Evolutionary conservation across 257 asterid genomes (phyloP), one percentile per base, ranked within the genome.

Genomic region (Striga asiatica): DNA sequence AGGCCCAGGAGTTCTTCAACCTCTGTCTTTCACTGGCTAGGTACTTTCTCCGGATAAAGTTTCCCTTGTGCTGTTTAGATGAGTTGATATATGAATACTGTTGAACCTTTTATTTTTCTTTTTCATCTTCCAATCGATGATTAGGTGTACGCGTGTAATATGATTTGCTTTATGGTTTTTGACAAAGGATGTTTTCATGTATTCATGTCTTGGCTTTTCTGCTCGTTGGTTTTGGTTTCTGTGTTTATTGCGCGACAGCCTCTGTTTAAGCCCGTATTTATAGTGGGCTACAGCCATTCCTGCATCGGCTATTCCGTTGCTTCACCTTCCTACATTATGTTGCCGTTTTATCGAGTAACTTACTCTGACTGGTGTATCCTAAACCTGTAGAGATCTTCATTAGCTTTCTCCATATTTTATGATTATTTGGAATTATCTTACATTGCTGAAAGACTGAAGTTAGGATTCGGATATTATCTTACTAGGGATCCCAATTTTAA

Each of bases 21-120:
- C 81, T 77, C 28, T 77, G 85, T 61, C 69, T 73, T 35, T 68
- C 79, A 1, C 80, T 83, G 34, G 60, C 88, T 24, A 74, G 83
- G 91, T 79, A 49, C 19, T 43, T 38, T 31, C 14, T 28, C 43
- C 32, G 7, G 8, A 8, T n/a, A n/a, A n/a, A n/a, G n/a, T 6
- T 32, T 37, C 2, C 16, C n/a, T 50, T 9, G n/a, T n/a, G n/a
- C n/a, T n/a, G n/a, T n/a, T n/a, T n/a, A n/a, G n/a, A n/a, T n/a
- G n/a, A n/a, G n/a, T n/a, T n/a, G n/a, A n/a, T n/a, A n/a, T n/a
- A n/a, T n/a, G n/a, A n/a, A n/a, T n/a, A n/a, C n/a, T n/a, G n/a
- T n/a, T n/a, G n/a, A n/a, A n/a, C n/a, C n/a, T n/a, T n/a, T n/a
- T n/a, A n/a, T n/a, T n/a, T n/a, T n/a, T n/a, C n/a, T n/a, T n/a